Percentiles rank a stretch among this genome's conserved stretches.
Evolutionary conservation across 148 eudicot genomes (phyloP).

Genomic region (Rhododendron griersonianum): DNA sequence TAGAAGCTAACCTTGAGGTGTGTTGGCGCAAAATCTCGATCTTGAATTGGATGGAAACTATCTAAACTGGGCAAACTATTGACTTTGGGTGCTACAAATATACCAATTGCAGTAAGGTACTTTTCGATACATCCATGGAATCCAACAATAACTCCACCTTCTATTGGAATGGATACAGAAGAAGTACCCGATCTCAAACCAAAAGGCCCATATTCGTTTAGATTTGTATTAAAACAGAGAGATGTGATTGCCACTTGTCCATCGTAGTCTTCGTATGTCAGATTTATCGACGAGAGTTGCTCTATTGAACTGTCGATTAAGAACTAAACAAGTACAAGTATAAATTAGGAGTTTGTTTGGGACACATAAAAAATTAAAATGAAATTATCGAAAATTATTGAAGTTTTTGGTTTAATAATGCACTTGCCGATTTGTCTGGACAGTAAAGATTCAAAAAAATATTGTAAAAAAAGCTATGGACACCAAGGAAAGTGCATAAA

Average conservation of each 20-base stretch:
- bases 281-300: background rate
- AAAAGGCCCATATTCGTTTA: background rate
- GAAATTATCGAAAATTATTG: background rate
- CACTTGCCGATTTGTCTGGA: background rate
- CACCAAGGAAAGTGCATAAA: background rate
- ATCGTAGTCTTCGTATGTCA: background rate
- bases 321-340: background rate
- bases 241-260: background rate
- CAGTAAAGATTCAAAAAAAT: background rate
- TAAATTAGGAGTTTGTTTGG: background rate
- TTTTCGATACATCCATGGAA: too few species aligned
- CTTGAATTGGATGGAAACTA: too few species aligned
- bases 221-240: background rate
- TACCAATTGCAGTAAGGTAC: too few species aligned
- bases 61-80: too few species aligned
- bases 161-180: too few species aligned
- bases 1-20: too few species aligned
- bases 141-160: too few species aligned
- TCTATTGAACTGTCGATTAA: background rate
- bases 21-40: too few species aligned
- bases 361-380: background rate
- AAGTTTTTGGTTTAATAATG: too few species aligned
- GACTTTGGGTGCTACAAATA: too few species aligned
- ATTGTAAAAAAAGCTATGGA: background rate
- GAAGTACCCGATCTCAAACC: too few species aligned